Evolutionary conservation across 805 yeast species (phyloP).

Genomic region (Lachancea sp.): DNA sequence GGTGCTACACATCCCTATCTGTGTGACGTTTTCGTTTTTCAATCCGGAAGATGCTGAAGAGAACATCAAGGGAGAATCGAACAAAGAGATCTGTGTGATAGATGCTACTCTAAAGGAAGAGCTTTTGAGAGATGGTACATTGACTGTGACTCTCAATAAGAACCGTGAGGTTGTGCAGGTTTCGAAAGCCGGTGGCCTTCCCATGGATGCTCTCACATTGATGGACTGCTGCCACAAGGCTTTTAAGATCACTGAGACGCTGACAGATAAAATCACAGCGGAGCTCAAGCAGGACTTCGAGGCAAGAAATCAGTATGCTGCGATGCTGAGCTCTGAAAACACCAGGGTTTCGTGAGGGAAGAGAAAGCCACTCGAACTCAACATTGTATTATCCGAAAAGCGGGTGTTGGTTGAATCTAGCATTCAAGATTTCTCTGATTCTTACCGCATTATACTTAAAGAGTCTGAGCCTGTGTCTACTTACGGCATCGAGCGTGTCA

Average conservation of each 20-base stretch:
- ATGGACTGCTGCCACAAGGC: constrained; percentile 67
- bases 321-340: constrained; percentile 31
- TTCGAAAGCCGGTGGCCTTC: constrained; percentile 83
- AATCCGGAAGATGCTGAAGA: constrained; percentile 59
- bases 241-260: constrained; percentile 48
- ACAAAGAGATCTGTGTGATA: constrained; percentile 53
- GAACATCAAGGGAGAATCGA: constrained; percentile 61
- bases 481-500: no score
- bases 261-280: constrained; percentile 58
- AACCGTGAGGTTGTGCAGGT: constrained; percentile 89
- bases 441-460: no score
- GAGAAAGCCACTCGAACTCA: no score
- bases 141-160: constrained; percentile 82
- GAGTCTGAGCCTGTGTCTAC: no score
- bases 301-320: constrained; percentile 36
- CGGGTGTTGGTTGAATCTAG: no score
- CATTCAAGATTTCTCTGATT: no score
- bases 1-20: constrained; percentile 81
- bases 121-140: constrained; percentile 61
- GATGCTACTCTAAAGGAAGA: constrained; percentile 82
- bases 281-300: constrained; percentile 50
- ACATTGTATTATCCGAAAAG: no score
- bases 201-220: constrained; percentile 64
- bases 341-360: constrained; percentile 19
- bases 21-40: constrained; percentile 83